phyloP scores from a whole-genome alignment of 495 filamentous ascomycete species.

The Hypoxylon intermedium region DNA sequence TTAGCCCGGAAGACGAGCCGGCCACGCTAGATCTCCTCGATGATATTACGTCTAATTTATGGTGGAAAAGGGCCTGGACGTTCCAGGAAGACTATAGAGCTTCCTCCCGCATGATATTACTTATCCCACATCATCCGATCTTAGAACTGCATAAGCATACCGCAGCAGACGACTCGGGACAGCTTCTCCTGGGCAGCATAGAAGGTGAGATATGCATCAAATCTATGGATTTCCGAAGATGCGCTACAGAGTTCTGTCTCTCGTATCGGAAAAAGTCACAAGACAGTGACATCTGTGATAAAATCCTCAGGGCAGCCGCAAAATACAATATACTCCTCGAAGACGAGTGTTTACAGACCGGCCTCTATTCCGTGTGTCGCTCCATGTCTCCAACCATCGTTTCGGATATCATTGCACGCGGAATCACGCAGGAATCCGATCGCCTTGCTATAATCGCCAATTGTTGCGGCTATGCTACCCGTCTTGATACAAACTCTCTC shows the following conservation, averaged over 20 bases:
- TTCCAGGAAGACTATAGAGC: conserved; percentile 46
- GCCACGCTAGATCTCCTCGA: conserved; percentile 36
- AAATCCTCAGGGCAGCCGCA: conserved; percentile 34
- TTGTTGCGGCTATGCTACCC: conserved; percentile 40
- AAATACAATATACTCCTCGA: conserved; percentile 42
- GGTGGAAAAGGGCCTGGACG: conserved; percentile 46
- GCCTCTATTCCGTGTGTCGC: conserved; percentile 26
- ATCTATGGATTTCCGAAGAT: conserved; percentile 36
- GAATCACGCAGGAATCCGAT: conserved; percentile 38
- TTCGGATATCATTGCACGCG: conserved; percentile 33
- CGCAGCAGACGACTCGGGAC: conserved; percentile 4
- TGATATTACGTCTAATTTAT: conserved; percentile 39
- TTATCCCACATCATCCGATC: conserved; percentile 36
- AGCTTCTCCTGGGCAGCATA: conserved; percentile 33
- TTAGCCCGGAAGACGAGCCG: conserved; percentile 29
- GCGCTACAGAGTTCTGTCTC: conserved; percentile 42
- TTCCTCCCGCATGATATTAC: conserved; percentile 39
- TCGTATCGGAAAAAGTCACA: conserved; percentile 28
- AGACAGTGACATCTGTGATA: conserved; percentile 28
- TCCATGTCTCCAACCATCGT: conserved; percentile 43
- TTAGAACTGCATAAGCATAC: conserved; percentile 36
- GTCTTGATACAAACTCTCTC: conserved; percentile 37
- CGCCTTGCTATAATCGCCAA: conserved; percentile 43
- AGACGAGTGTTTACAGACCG: conserved; percentile 15
- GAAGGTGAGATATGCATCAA: conserved; percentile 45